A percentile compares a stretch with the other conserved stretches of the same genome.
These are phyloP conservation scores for Cucurbita moschata DNA, from an alignment of 306 rosid genomes.

Conservation along the genomic window DNA sequence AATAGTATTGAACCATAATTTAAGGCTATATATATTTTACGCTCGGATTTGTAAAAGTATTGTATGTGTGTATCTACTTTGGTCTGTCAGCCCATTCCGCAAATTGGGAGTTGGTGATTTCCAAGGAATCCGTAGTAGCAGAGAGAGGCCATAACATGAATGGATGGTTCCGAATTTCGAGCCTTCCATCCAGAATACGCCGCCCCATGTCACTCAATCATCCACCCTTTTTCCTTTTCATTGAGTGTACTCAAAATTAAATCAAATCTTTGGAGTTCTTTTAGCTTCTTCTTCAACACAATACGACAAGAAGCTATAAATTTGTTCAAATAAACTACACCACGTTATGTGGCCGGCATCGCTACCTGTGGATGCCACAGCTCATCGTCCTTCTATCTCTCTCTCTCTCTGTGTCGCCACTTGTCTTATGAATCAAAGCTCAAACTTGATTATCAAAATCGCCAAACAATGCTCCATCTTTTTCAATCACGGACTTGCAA, in stretches of 20 bases:
- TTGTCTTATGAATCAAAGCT: background rate
- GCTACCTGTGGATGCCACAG: background rate
- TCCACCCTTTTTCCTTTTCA: background rate
- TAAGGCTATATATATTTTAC: too few relatives aligned
- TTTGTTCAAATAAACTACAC: background rate
- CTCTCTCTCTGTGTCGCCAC: background rate
- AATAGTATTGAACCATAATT: too few relatives aligned
- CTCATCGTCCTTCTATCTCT: background rate
- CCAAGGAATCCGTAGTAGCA: conserved; percentile 11
- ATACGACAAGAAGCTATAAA: background rate
- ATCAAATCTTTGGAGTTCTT: too few relatives aligned
- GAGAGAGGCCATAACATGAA: conserved; percentile 15
- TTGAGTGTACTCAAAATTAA: background rate
- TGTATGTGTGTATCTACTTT: too few relatives aligned
- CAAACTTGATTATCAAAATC: background rate
- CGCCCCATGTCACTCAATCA: conserved; percentile 4
- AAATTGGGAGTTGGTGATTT: conserved; percentile 2
- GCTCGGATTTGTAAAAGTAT: too few relatives aligned
- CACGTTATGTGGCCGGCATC: background rate
- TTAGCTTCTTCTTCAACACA: background rate
- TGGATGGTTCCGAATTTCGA: conserved; percentile 3
- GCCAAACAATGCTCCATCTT: background rate
- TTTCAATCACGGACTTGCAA: background rate
- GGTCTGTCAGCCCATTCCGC: background rate
- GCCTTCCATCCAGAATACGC: background rate